Conservation (phyloP, 2,329 filamentous ascomycete genomes). For the Didymella glomerata region DNA sequence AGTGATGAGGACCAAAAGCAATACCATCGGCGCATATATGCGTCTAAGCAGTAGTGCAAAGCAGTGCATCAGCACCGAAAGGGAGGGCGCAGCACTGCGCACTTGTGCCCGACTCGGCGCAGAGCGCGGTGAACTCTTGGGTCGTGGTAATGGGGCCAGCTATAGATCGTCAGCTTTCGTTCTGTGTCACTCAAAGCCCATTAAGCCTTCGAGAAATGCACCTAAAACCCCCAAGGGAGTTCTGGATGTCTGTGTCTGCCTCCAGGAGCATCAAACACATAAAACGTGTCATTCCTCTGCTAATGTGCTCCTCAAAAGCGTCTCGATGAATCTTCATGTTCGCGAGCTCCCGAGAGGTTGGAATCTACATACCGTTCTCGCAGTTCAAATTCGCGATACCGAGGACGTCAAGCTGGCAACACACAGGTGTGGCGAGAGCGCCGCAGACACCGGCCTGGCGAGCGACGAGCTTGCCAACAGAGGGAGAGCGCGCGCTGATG, state of each 20-base stretch:
- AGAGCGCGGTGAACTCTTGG: slow-evolving; percentile 26
- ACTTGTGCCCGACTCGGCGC: slow-evolving; percentile 23
- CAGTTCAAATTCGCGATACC: slow-evolving; percentile 32
- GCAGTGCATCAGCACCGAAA: slow-evolving; percentile 23
- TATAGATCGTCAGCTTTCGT: not conserved
- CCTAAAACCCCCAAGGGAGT: not conserved
- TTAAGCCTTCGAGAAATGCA: too few relatives aligned
- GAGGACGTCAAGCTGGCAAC: slow-evolving; percentile 30
- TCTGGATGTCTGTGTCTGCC: not conserved
- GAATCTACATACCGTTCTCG: slow-evolving; percentile 25
- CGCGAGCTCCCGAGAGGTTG: not conserved
- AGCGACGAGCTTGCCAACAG: slow-evolving; percentile 8
- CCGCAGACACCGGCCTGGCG: slow-evolving; percentile 28
- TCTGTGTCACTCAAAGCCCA: not conserved
- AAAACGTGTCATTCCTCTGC: too few relatives aligned
- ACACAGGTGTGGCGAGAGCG: slow-evolving; percentile 23
- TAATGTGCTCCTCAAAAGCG: not conserved
- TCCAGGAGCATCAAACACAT: not conserved
- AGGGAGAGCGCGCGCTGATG: slow-evolving; percentile 12
- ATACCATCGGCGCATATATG: not conserved
- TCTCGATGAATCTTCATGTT: not conserved
- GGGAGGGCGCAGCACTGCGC: slow-evolving; percentile 33
- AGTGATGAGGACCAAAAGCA: not conserved
- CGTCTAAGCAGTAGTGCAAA: slow-evolving; percentile 28
- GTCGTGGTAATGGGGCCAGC: slow-evolving; percentile 22